Percentiles rank a stretch among this genome's conserved stretches.
Evolutionary conservation across 139 green algal species (phyloP).

Genomic region (Chlamydomonas schloesseri): DNA sequence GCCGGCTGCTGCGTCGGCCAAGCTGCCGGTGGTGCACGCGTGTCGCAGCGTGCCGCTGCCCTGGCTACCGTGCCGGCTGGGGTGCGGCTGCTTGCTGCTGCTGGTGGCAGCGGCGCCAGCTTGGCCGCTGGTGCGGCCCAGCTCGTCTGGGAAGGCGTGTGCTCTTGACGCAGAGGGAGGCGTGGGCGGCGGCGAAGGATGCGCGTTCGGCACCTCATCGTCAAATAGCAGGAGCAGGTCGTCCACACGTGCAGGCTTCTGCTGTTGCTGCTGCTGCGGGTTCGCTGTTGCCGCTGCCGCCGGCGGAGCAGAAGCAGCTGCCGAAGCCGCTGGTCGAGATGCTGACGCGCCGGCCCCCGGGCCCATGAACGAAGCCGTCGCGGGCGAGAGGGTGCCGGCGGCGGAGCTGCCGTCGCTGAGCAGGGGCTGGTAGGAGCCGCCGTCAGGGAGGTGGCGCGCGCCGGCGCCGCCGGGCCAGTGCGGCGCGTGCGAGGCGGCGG

Average conservation of each 20-base stretch:
- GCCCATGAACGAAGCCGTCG: not conserved
- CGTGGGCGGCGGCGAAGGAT: not conserved
- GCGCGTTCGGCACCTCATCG: not conserved
- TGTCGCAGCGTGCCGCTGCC: not conserved
- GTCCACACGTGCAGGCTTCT: not conserved
- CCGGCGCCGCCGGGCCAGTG: not conserved
- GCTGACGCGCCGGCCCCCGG: not conserved
- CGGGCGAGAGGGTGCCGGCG: too few species aligned
- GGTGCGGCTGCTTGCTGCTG: not conserved
- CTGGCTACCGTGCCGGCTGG: not conserved
- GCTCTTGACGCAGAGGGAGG: not conserved
- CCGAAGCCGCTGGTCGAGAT: not conserved
- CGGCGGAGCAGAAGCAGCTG: not conserved
- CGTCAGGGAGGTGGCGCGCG: not conserved
- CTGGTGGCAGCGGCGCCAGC: too few species aligned
- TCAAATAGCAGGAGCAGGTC: conserved; percentile 16
- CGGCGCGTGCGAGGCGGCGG: not conserved
- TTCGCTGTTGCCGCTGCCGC: too few species aligned
- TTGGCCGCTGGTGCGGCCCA: not conserved
- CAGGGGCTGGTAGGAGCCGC: not conserved
- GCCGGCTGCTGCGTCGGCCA: not conserved
- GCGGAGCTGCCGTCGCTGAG: not conserved
- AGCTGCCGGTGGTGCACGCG: not conserved
- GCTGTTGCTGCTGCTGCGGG: not conserved
- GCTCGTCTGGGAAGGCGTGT: too few species aligned